Conservation (phyloP, 1,284 basidiomycete genomes). For the Fomitopsis betulina region DNA sequence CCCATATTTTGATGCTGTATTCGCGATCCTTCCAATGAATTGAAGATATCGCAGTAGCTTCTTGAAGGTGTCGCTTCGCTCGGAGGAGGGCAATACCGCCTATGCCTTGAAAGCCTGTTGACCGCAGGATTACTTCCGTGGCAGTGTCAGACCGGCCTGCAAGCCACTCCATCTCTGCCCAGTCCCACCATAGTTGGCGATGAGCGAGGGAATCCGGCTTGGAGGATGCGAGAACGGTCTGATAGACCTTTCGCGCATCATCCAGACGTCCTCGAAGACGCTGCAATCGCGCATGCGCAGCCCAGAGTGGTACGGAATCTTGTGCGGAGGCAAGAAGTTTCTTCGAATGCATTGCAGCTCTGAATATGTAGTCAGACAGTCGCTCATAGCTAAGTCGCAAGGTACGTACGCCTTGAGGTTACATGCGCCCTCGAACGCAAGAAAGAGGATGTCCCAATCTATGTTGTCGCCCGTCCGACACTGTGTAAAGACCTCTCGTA, state of each 20-base stretch:
- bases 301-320: constrained; percentile 74
- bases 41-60: constrained; percentile 31
- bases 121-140: constrained; percentile 47
- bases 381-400: neutral
- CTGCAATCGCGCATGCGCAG: constrained; percentile 79
- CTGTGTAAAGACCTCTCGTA: constrained; percentile 54
- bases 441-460: constrained; percentile 58
- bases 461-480: constrained; percentile 45
- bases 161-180: constrained; percentile 91
- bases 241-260: constrained; percentile 83
- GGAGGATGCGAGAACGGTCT: constrained; percentile 47
- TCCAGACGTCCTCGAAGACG: constrained; percentile 62
- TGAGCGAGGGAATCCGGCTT: constrained; percentile 30
- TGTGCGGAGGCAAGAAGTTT: constrained; percentile 57
- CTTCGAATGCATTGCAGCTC: constrained; percentile 74
- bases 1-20: constrained; percentile 58
- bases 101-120: constrained; percentile 46
- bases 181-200: constrained; percentile 77
- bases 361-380: constrained; percentile 26
- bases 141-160: constrained; percentile 45
- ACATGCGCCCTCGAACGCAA: constrained; percentile 67
- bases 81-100: constrained; percentile 52
- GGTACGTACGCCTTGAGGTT: constrained; percentile 40
- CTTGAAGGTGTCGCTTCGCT: constrained; percentile 54
- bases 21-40: constrained; percentile 49